A percentile compares a stretch with the other conserved stretches of the same genome.
These are phyloP conservation scores for Endogone sp. DNA, from an alignment of 192 early-diverging fungal species.

Conservation along the genomic window DNA sequence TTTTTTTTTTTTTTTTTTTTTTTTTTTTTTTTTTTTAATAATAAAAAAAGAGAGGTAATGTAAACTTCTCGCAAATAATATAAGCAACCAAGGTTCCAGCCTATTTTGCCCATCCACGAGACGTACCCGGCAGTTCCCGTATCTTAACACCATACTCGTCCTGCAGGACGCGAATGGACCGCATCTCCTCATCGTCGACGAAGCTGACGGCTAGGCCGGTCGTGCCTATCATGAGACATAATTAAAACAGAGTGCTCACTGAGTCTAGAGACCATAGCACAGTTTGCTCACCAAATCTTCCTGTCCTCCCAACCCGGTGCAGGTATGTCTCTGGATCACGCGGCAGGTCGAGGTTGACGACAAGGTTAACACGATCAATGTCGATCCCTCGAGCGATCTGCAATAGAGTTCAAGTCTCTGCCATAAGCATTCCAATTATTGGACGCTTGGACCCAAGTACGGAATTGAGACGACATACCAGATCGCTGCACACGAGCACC, in stretches of 20 bases:
- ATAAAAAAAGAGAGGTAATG: too few species aligned
- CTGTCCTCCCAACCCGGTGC: constrained; percentile 97
- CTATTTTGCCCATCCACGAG: too few species aligned
- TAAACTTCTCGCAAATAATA: too few species aligned
- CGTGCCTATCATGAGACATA: background rate
- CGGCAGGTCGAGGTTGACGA: constrained; percentile 97
- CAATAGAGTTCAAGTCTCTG: too few species aligned
- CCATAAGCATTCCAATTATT: too few species aligned
- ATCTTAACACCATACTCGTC: background rate
- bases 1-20: too few species aligned
- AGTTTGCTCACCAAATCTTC: constrained; percentile 72
- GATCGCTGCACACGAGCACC: constrained; percentile 56
- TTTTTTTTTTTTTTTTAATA: too few species aligned
- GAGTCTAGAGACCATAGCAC: too few species aligned
- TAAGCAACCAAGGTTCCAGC: too few species aligned
- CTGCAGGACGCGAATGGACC: background rate
- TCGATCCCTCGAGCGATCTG: constrained; percentile 92
- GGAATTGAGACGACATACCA: too few species aligned
- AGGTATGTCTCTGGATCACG: constrained; percentile 86
- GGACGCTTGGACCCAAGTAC: too few species aligned
- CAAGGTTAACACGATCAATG: constrained; percentile 90
- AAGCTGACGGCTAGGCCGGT: background rate
- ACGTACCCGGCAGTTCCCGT: background rate
- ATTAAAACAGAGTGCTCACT: too few species aligned
- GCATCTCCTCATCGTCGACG: background rate